Conservation (phyloP, 345 rosid genomes). For the Jatropha curcas region DNA sequence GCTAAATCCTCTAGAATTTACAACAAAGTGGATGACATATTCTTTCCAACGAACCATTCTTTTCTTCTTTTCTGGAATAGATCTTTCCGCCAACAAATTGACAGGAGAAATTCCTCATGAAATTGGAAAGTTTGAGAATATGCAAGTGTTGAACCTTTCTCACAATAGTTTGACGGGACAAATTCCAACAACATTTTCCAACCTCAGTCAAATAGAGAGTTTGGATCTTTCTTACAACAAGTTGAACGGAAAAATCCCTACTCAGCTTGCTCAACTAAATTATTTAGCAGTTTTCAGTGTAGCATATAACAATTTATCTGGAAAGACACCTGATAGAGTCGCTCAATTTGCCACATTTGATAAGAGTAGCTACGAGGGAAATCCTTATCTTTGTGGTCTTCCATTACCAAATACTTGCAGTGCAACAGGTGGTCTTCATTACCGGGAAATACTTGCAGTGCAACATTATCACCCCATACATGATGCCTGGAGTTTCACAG, state of each 20-base stretch:
- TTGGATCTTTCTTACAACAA: slow-evolving; percentile 36
- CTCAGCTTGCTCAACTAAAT: slow-evolving; percentile 18
- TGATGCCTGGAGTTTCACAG: not conserved
- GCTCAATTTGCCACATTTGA: slow-evolving; percentile 27
- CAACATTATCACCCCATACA: not conserved
- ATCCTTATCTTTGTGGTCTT: slow-evolving; percentile 25
- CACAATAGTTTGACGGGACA: slow-evolving; percentile 26
- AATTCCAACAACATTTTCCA: slow-evolving; percentile 32
- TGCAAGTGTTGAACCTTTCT: slow-evolving; percentile 32
- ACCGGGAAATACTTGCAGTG: no score
- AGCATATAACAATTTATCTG: slow-evolving; percentile 35
- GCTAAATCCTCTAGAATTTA: no score
- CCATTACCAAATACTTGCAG: slow-evolving; percentile 13
- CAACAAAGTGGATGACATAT: no score
- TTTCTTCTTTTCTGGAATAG: slow-evolving; percentile 28
- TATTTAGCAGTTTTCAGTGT: slow-evolving; percentile 26
- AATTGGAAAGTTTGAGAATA: slow-evolving; percentile 16
- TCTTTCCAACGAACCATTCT: no score
- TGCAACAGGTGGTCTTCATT: no score
- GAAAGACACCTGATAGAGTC: slow-evolving; percentile 2
- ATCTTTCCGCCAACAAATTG: slow-evolving; percentile 39
- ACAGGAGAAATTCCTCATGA: slow-evolving; percentile 27
- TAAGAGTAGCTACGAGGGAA: slow-evolving; percentile 19
- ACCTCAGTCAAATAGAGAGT: slow-evolving; percentile 30
- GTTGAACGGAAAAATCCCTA: slow-evolving; percentile 27